Conservation (phyloP, 2,329 filamentous ascomycete genomes). For the Claviceps pusilla region DNA sequence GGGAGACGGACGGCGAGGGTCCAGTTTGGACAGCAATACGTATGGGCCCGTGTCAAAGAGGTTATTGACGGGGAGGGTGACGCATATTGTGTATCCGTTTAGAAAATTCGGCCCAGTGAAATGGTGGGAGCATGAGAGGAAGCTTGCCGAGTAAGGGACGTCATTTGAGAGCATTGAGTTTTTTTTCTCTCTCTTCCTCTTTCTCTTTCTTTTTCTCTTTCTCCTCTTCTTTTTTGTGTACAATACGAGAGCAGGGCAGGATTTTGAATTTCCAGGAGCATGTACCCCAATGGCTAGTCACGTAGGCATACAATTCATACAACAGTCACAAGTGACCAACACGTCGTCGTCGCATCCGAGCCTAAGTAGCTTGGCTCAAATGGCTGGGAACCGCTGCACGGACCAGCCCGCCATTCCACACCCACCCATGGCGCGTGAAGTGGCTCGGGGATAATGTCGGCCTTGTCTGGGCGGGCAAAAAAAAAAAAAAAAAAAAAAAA, state of each 20-base stretch:
- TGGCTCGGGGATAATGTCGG: slow-evolving; percentile 4
- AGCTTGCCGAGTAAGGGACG: slow-evolving; percentile 8
- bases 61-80: slow-evolving; percentile 60
- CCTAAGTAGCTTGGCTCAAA: too few species aligned
- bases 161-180: too few species aligned
- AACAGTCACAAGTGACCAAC: too few species aligned
- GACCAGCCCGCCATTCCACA: neutral
- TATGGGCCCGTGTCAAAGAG: slow-evolving; percentile 72
- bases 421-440: neutral
- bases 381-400: neutral
- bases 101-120: slow-evolving; percentile 40
- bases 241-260: neutral
- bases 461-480: neutral
- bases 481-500: neutral
- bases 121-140: slow-evolving; percentile 38
- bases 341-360: too few species aligned
- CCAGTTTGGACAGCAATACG: slow-evolving; percentile 70
- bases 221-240: neutral
- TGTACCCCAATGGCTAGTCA: neutral
- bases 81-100: slow-evolving; percentile 56
- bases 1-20: slow-evolving; percentile 61
- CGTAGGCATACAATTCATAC: neutral
- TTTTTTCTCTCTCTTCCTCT: neutral
- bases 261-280: neutral
- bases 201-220: too few species aligned